Percentiles rank a stretch among this genome's conserved stretches.
Conservation (phyloP, 768 basidiomycete genomes). For the Solioccasus polychromus region DNA sequence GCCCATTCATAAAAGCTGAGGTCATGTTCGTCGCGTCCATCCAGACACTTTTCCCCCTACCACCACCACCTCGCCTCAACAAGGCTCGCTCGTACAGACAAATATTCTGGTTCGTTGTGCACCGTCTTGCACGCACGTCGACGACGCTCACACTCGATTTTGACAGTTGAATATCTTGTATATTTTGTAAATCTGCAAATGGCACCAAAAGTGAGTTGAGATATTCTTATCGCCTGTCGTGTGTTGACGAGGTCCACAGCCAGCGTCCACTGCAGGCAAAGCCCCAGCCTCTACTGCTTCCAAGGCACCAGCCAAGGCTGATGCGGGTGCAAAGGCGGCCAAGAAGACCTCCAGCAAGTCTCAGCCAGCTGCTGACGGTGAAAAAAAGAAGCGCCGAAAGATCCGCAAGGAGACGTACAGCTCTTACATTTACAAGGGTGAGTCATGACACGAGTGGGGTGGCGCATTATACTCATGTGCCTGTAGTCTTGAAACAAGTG, state of each 20-base stretch:
- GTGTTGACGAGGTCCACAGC: conserved; percentile 28
- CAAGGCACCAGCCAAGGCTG: conserved; percentile 53
- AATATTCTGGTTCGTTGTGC: conserved; percentile 24
- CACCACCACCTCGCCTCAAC: conserved; percentile 25
- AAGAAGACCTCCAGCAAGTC: conserved; percentile 63
- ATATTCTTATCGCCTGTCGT: conserved; percentile 6
- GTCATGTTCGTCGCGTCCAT: conserved; percentile 27
- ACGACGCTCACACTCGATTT: conserved; percentile 11
- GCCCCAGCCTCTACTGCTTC: conserved; percentile 51
- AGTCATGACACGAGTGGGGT: too few relatives aligned
- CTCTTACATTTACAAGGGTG: conserved; percentile 83
- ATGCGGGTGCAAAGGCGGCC: conserved; percentile 47
- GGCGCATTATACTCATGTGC: too few relatives aligned
- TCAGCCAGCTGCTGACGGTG: conserved; percentile 49
- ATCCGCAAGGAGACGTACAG: conserved; percentile 79
- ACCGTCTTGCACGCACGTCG: conserved; percentile 1
- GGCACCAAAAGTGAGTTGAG: conserved; percentile 35
- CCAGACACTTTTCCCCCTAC: conserved; percentile 26
- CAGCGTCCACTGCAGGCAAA: conserved; percentile 40
- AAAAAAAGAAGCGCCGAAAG: conserved; percentile 83
- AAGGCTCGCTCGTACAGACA: conserved; percentile 16
- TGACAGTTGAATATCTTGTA: conserved; percentile 31
- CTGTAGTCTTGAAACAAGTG: conserved; percentile 84
- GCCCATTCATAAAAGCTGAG: conserved; percentile 34
- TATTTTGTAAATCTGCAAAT: conserved; percentile 32